Evolutionary conservation across 148 eudicot species (phyloP).

Genomic region (Cornus controversa): DNA sequence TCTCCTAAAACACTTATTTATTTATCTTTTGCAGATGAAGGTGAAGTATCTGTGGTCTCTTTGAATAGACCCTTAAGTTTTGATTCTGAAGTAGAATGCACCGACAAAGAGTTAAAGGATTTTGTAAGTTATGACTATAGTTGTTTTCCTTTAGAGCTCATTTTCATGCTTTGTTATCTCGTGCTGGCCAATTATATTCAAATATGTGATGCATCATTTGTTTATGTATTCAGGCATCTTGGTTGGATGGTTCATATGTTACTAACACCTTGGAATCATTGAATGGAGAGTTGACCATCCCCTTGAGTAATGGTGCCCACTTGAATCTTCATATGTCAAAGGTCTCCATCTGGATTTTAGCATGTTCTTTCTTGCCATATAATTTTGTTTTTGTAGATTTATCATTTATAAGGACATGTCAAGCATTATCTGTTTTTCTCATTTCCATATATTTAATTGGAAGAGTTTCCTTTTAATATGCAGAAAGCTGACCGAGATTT

Average conservation of each 20-base stretch:
- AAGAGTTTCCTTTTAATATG: slow-evolving; percentile 15
- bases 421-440: background rate
- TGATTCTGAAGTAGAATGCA: slow-evolving; percentile 33
- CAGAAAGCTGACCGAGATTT: slow-evolving; percentile 77
- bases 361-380: background rate
- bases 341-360: slow-evolving; percentile 36
- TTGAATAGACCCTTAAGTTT: slow-evolving; percentile 45
- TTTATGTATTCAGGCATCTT: slow-evolving; percentile 56
- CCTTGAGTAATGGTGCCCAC: slow-evolving; percentile 55
- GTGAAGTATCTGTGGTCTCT: slow-evolving; percentile 56
- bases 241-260: slow-evolving; percentile 76
- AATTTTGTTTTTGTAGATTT: background rate
- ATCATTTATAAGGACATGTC: background rate
- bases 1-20: background rate
- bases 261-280: slow-evolving; percentile 40
- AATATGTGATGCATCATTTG: background rate
- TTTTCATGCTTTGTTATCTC: background rate
- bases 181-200: background rate
- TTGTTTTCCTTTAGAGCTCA: slow-evolving; percentile 3
- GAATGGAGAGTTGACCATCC: slow-evolving; percentile 65
- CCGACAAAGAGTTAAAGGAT: slow-evolving; percentile 58
- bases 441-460: background rate
- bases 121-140: slow-evolving; percentile 61
- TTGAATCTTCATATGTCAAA: slow-evolving; percentile 75
- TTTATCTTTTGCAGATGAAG: slow-evolving; percentile 43